Conservation (phyloP, 1,284 basidiomycete genomes). For the Ustilago nuda region DNA sequence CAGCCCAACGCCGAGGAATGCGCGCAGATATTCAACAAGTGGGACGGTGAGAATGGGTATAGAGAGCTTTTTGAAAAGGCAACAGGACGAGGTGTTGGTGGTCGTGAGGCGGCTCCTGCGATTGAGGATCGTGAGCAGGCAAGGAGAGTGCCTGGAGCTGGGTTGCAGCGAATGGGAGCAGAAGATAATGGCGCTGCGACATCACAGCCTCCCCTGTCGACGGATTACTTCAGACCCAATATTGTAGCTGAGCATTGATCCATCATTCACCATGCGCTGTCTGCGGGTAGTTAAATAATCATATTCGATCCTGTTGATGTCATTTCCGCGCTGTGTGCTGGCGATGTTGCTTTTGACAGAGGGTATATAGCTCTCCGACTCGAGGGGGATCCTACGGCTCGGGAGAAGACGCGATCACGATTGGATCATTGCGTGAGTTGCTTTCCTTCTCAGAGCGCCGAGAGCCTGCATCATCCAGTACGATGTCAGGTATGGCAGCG, state of each 20-base stretch:
- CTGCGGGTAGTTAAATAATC: too few relatives aligned
- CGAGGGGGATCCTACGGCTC: constrained; percentile 15
- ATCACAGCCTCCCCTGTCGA: neutral
- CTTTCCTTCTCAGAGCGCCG: neutral
- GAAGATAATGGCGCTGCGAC: neutral
- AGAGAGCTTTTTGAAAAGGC: constrained; percentile 50
- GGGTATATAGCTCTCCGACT: neutral
- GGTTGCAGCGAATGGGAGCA: constrained; percentile 16
- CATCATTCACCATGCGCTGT: neutral
- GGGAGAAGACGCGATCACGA: constrained; percentile 47
- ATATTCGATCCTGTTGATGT: neutral
- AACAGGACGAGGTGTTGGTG: constrained; percentile 47
- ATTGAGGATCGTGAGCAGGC: constrained; percentile 56
- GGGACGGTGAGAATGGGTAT: constrained; percentile 50
- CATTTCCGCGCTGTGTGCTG: neutral
- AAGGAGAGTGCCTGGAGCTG: constrained; percentile 41
- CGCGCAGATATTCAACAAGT: constrained; percentile 70
- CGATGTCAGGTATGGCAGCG: constrained; percentile 3
- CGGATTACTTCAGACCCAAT: neutral
- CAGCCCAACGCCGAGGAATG: constrained; percentile 80
- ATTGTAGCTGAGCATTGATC: constrained; percentile 15
- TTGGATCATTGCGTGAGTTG: constrained; percentile 26
- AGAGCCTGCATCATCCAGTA: neutral
- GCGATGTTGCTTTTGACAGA: neutral
- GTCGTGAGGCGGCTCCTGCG: constrained; percentile 33